These are phyloP conservation scores for Colletotrichum acutatum DNA, from an alignment of 2,329 filamentous ascomycete species.

Conservation along the genomic window DNA sequence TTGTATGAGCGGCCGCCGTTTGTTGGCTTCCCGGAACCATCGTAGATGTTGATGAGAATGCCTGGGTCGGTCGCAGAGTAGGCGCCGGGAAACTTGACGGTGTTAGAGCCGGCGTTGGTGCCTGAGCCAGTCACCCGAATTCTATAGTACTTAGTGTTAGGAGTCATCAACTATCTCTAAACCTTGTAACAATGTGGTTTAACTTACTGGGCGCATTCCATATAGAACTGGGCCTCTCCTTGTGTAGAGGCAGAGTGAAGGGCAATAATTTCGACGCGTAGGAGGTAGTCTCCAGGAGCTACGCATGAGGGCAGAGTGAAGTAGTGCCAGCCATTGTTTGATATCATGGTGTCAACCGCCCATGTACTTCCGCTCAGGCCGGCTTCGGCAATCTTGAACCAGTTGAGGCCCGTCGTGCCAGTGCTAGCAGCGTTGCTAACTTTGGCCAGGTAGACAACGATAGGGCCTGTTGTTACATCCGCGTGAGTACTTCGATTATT, in stretches of 20 bases:
- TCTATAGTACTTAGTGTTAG: not conserved
- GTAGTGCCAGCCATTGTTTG: slow-evolving; percentile 44
- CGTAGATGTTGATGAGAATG: slow-evolving; percentile 45
- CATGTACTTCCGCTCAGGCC: slow-evolving; percentile 43
- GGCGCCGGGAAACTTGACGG: slow-evolving; percentile 42
- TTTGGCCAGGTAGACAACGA: slow-evolving; percentile 59
- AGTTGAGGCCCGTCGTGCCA: slow-evolving; percentile 49
- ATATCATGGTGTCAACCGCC: slow-evolving; percentile 44
- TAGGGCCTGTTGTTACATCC: slow-evolving; percentile 49
- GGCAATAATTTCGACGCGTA: slow-evolving; percentile 54
- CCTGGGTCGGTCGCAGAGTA: slow-evolving; percentile 40
- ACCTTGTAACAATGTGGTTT: no score
- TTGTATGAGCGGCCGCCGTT: slow-evolving; percentile 43
- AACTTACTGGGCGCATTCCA: slow-evolving; percentile 39
- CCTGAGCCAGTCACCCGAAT: slow-evolving; percentile 41
- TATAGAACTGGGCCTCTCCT: slow-evolving; percentile 41
- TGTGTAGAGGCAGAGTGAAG: slow-evolving; percentile 49
- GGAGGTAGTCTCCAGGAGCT: slow-evolving; percentile 54
- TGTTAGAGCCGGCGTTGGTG: slow-evolving; percentile 33
- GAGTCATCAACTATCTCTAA: no score
- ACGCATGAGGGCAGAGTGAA: slow-evolving; percentile 52
- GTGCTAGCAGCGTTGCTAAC: slow-evolving; percentile 58
- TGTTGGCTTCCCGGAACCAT: slow-evolving; percentile 42
- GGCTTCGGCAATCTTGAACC: slow-evolving; percentile 64
- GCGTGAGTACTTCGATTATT: not conserved